Percentiles rank a stretch among this genome's conserved stretches.
Conservation (phyloP, 1,284 basidiomycete species). For the Ganoderma multipileum region DNA sequence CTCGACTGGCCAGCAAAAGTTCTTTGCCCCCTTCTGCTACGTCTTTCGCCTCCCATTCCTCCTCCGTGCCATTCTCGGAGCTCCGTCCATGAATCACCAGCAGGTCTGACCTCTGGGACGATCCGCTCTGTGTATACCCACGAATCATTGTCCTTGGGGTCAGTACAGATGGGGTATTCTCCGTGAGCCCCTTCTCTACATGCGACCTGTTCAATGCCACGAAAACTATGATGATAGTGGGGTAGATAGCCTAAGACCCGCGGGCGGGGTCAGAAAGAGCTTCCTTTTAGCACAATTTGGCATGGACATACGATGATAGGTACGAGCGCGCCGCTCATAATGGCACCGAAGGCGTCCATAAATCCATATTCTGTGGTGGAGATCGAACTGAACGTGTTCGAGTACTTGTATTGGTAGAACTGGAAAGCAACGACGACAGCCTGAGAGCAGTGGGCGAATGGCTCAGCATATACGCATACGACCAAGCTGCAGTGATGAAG, state of each 20-base stretch:
- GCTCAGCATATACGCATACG: background rate
- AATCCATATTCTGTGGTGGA: background rate
- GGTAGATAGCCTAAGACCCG: background rate
- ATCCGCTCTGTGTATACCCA: background rate
- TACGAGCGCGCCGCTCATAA: background rate
- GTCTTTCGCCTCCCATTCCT: background rate
- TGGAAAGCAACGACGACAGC: background rate
- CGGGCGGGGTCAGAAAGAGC: background rate
- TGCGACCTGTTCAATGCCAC: slow-evolving; percentile 1
- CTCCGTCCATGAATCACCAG: background rate
- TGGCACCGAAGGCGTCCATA: background rate
- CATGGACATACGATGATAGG: slow-evolving; percentile 2
- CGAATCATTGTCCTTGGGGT: background rate
- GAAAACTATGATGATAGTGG: background rate
- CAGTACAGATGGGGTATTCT: background rate
- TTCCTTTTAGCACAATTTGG: background rate
- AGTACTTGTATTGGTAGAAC: background rate
- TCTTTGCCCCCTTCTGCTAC: background rate
- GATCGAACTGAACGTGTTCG: background rate
- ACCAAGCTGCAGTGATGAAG: background rate
- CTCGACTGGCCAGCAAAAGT: background rate
- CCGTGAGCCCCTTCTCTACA: background rate
- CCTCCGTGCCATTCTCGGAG: background rate
- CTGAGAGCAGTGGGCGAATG: background rate
- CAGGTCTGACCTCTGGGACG: background rate